Conservation (phyloP, 371 early-diverging fungal genomes). For the Rhizopus microsporus region DNA sequence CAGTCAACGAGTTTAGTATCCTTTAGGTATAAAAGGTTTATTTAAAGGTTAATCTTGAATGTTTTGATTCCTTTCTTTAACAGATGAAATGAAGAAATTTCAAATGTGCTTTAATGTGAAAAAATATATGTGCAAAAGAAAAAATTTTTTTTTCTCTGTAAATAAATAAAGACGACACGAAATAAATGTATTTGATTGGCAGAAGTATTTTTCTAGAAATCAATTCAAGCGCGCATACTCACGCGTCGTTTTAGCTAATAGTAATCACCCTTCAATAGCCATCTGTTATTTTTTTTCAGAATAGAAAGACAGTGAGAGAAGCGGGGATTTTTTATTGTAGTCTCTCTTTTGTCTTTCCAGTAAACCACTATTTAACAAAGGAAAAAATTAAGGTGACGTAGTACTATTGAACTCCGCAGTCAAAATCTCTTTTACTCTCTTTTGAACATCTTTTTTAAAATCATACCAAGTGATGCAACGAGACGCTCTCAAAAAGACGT, state of each 20-base stretch:
- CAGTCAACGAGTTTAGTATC: neutral
- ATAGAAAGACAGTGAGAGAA: no score
- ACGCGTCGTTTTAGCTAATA: neutral
- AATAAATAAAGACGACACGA: conserved; percentile 1
- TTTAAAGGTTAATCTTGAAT: neutral
- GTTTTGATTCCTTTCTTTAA: conserved; percentile 1
- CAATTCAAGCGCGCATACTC: no score
- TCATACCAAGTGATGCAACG: conserved; percentile 28
- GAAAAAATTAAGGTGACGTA: neutral
- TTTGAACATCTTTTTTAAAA: neutral
- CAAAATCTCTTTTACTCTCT: no score
- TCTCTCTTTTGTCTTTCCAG: no score
- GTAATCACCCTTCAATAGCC: neutral
- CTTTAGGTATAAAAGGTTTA: neutral
- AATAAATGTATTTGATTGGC: conserved; percentile 10
- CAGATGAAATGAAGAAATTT: conserved; percentile 17
- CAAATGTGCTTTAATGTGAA: conserved; percentile 7
- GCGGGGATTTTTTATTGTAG: no score
- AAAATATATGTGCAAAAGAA: conserved; percentile 2
- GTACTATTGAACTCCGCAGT: neutral
- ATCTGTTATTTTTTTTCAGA: no score
- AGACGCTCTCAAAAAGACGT: conserved; percentile 40
- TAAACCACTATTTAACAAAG: no score
- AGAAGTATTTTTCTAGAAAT: neutral
- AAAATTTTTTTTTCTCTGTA: conserved; percentile 7